Evolutionary conservation across 2,329 filamentous ascomycete species (phyloP).

Genomic region (Aspergillus sp.): DNA sequence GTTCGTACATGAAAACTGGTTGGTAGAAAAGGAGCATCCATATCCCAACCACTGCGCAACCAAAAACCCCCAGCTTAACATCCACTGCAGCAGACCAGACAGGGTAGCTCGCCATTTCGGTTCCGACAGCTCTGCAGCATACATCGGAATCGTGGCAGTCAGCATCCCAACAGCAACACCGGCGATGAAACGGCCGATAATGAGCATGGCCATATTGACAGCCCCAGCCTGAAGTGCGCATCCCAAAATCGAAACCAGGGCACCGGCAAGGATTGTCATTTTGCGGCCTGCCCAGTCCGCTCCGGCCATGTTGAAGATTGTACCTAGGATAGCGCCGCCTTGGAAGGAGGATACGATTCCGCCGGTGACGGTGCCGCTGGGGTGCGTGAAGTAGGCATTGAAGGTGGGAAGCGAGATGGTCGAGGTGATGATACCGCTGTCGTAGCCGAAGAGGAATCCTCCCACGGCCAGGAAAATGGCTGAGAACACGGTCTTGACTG

Average conservation of each 20-base stretch:
- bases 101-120: conserved; percentile 6
- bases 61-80: conserved; percentile 45
- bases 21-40: conserved; percentile 37
- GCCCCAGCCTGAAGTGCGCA: conserved; percentile 37
- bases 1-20: conserved; percentile 28
- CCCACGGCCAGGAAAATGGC: conserved; percentile 4
- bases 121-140: conserved; percentile 20
- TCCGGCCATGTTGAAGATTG: conserved; percentile 32
- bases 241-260: conserved; percentile 34
- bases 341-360: conserved; percentile 39
- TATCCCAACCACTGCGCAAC: conserved; percentile 54
- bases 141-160: conserved; percentile 49
- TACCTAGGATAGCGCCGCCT: conserved; percentile 42
- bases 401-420: conserved; percentile 38
- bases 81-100: conserved; percentile 43
- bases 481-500: conserved; percentile 4
- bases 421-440: conserved; percentile 41
- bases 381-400: conserved; percentile 27
- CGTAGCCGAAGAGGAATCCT: conserved; percentile 39
- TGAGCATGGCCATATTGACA: conserved; percentile 41
- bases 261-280: conserved; percentile 33
- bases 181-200: conserved; percentile 52
- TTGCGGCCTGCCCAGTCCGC: conserved; percentile 33
- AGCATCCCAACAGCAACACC: conserved; percentile 52
- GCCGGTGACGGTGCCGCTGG: conserved; percentile 34